Evolutionary conservation across 2,329 filamentous ascomycete species (phyloP).

Genomic region (Tolypocladium pustulatum): DNA sequence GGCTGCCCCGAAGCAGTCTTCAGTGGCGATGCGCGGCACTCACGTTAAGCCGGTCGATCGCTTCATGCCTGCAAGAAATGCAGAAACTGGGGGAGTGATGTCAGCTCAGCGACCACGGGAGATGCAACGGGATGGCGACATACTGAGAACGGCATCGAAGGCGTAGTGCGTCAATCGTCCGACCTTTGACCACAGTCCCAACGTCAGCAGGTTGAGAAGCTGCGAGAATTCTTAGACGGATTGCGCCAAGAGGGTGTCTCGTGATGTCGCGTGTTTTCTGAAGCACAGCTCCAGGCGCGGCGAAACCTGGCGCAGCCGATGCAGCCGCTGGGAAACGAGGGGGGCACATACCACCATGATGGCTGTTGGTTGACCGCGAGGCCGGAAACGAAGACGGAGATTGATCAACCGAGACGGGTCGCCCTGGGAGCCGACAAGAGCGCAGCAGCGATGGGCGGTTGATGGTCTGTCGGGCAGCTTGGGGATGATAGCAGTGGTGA

Average conservation of each 20-base stretch:
- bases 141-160: constrained; percentile 89
- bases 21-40: constrained; percentile 30
- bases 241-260: not conserved
- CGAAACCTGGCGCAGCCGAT: not conserved
- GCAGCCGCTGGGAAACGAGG: not conserved
- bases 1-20: not conserved
- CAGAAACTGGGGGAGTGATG: constrained; percentile 57
- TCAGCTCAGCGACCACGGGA: not conserved
- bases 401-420: not conserved
- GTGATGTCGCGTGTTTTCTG: not conserved
- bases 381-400: not conserved
- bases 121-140: constrained; percentile 20
- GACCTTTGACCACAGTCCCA: constrained; percentile 67
- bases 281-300: not conserved
- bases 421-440: not conserved
- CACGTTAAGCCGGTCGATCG: constrained; percentile 97
- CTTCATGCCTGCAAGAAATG: constrained; percentile 93
- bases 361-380: constrained; percentile 1
- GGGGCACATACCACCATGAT: constrained; percentile 23
- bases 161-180: constrained; percentile 90
- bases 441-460: not conserved
- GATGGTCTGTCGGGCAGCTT: not conserved
- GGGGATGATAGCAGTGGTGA: not conserved
- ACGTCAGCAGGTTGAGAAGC: constrained; percentile 58
- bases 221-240: constrained; percentile 18